phyloP scores from a whole-genome alignment of 352 stramenopile genomes.

The Pythium guiyangense region DNA sequence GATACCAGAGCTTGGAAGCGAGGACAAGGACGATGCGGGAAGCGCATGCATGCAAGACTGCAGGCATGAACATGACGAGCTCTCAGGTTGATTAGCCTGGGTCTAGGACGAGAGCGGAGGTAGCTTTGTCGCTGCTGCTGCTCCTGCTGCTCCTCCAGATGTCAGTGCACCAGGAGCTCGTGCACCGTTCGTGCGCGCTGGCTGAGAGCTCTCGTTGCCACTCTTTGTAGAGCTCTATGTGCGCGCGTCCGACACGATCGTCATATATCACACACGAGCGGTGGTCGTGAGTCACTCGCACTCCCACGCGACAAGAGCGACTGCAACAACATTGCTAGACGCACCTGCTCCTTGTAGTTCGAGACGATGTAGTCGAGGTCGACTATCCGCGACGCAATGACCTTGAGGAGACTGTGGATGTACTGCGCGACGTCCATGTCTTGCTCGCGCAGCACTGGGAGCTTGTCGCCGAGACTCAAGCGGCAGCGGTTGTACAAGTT shows the following conservation, averaged over 20 bases:
- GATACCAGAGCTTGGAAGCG: too few relatives aligned
- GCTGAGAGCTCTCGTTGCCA: not conserved
- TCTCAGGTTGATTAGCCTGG: not conserved
- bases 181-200: not conserved
- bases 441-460: conserved; percentile 66
- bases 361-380: conserved; percentile 85
- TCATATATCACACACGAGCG: not conserved
- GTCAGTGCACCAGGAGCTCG: not conserved
- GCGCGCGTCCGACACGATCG: not conserved
- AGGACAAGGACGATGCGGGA: too few relatives aligned
- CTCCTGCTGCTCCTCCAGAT: not conserved
- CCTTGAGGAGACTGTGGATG: conserved; percentile 70
- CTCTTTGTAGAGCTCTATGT: not conserved
- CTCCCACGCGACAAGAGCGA: not conserved
- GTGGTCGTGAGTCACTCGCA: too few relatives aligned
- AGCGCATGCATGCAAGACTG: not conserved
- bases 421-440: conserved; percentile 73
- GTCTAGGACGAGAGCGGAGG: conserved; percentile 9
- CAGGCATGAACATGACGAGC: too few relatives aligned
- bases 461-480: conserved; percentile 67
- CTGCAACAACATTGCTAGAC: not conserved
- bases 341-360: conserved; percentile 62
- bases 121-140: conserved; percentile 5
- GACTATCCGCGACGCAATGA: conserved; percentile 75
- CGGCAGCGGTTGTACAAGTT: conserved; percentile 89